A percentile compares a stretch with the other conserved stretches of the same genome.
phyloP scores from a whole-genome alignment of 805 yeast genomes.

The Yamadazyma phyllophila region DNA sequence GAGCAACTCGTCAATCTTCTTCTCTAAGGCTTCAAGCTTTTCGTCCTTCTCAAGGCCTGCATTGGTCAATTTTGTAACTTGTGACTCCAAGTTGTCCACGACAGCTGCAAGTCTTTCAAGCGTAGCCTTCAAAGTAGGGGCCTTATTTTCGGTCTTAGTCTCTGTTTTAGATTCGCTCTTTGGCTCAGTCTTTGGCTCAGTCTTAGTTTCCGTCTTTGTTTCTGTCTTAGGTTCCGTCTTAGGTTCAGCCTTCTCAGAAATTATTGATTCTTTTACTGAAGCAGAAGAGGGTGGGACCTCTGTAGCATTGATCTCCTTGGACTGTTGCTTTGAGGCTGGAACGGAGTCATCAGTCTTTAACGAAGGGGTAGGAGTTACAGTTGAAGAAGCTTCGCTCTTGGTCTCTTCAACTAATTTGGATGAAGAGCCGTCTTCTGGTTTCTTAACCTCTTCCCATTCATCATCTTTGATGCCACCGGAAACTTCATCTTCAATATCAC shows the following conservation, averaged over 20 bases:
- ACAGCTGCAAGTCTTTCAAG: slow-evolving; percentile 63
- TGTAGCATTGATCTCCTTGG: background rate
- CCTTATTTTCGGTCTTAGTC: slow-evolving; percentile 29
- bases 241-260: slow-evolving; percentile 19
- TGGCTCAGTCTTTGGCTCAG: slow-evolving; percentile 38
- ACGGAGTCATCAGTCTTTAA: slow-evolving; percentile 10
- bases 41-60: slow-evolving; percentile 66
- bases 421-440: slow-evolving; percentile 18
- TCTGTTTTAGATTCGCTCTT: slow-evolving; percentile 19
- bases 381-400: slow-evolving; percentile 9
- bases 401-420: slow-evolving; percentile 11
- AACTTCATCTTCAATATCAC: slow-evolving; percentile 36
- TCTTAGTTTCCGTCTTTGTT: slow-evolving; percentile 18
- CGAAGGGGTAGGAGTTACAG: slow-evolving; percentile 12
- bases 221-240: slow-evolving; percentile 32
- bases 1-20: slow-evolving; percentile 55
- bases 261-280: background rate
- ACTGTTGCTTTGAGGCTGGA: background rate
- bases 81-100: slow-evolving; percentile 56
- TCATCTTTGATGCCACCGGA: slow-evolving; percentile 30
- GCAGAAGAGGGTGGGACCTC: background rate
- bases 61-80: slow-evolving; percentile 49
- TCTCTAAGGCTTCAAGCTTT: slow-evolving; percentile 55
- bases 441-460: slow-evolving; percentile 41
- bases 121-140: slow-evolving; percentile 68